phyloP scores from a whole-genome alignment of 305 asterid species.

The Fraxinus sp. region DNA sequence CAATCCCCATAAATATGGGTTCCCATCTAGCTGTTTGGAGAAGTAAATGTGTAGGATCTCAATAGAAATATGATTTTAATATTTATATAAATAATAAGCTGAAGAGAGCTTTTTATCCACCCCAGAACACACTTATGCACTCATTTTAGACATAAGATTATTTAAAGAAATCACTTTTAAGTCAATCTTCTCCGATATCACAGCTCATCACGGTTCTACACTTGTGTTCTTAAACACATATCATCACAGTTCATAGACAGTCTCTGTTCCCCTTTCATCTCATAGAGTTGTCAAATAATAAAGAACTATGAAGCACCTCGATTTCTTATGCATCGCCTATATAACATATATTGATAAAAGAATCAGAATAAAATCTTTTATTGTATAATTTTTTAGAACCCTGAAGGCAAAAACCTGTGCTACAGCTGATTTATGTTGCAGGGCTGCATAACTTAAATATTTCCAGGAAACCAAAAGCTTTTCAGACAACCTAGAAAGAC shows the following conservation, averaged over 20 bases:
- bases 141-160: not conserved
- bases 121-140: not conserved
- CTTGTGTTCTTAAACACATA: not conserved
- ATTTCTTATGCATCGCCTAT: not conserved
- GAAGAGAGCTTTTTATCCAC: not conserved
- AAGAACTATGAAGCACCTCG: not conserved
- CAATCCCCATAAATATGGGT: conserved; percentile 8
- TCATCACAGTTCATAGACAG: not conserved
- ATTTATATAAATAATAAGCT: not conserved
- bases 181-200: not conserved
- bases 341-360: not conserved
- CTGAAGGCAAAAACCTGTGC: not conserved
- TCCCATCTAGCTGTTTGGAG: conserved; percentile 9
- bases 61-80: not conserved
- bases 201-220: not conserved
- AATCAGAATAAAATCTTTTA: not conserved
- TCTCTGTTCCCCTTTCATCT: not conserved
- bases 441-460: not conserved
- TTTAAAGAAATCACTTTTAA: not conserved
- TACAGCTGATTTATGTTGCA: not conserved
- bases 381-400: not conserved
- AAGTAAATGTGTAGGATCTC: not conserved
- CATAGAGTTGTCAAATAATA: not conserved
- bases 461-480: not conserved
- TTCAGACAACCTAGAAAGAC: not conserved